Conservation (phyloP, 768 basidiomycete species). For the Tubosaeta sp. region DNA sequence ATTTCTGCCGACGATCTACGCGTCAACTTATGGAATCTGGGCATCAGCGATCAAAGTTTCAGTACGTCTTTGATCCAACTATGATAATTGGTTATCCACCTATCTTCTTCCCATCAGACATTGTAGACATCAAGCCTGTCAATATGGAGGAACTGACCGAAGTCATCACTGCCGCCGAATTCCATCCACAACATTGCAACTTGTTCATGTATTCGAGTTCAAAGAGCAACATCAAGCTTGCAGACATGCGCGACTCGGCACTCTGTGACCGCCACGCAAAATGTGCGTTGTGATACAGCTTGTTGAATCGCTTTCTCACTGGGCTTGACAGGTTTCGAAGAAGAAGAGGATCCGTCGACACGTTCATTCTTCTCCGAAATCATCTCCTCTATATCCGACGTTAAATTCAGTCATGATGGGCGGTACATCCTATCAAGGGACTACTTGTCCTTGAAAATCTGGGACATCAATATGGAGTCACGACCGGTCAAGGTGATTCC, state of each 20-base stretch:
- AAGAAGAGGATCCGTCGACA: slow-evolving; percentile 95
- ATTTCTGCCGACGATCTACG: slow-evolving; percentile 98
- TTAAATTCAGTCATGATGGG: slow-evolving; percentile 97
- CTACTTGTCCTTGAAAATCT: slow-evolving; percentile 97
- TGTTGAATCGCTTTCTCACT: slow-evolving; percentile 8
- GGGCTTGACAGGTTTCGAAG: slow-evolving; percentile 78
- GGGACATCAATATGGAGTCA: slow-evolving; percentile 99
- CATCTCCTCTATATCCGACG: slow-evolving; percentile 98
- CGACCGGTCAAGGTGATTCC: slow-evolving; percentile 96
- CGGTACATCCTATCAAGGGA: slow-evolving; percentile 96
- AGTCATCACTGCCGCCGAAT: slow-evolving; percentile 99
- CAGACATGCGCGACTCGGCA: slow-evolving; percentile 98
- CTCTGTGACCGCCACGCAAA: slow-evolving; percentile 95
- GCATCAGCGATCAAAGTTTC: slow-evolving; percentile 98
- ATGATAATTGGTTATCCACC: slow-evolving; percentile 1
- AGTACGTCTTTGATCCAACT: slow-evolving; percentile 56
- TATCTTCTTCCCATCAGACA: slow-evolving; percentile 53
- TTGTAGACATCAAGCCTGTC: slow-evolving; percentile 98
- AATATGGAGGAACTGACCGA: slow-evolving; percentile 99
- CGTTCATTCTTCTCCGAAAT: slow-evolving; percentile 99
- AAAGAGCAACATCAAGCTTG: slow-evolving; percentile 98
- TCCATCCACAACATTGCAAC: slow-evolving; percentile 97
- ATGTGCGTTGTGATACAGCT: slow-evolving; percentile 50
- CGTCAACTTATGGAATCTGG: slow-evolving; percentile 97
- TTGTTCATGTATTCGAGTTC: slow-evolving; percentile 99